A percentile compares a stretch with the other conserved stretches of the same genome.
Evolutionary conservation across 768 basidiomycete genomes (phyloP).

Genomic region (Pholiota molesta): DNA sequence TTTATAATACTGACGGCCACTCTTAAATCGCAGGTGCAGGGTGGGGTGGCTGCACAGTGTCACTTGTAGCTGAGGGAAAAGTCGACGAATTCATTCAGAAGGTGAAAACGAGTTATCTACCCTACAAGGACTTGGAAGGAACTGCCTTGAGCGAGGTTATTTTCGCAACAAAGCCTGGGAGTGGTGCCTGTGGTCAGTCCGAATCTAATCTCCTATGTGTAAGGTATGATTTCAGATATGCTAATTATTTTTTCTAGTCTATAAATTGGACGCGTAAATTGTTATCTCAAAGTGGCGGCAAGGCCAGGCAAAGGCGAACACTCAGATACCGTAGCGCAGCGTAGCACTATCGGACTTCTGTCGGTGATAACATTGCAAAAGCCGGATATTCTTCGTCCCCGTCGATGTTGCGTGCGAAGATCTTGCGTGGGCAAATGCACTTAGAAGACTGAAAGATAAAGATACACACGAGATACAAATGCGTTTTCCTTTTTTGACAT

Average conservation of each 20-base stretch:
- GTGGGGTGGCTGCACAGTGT: conserved; percentile 92
- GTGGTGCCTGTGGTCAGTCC: conserved; percentile 75
- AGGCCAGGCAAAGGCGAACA: neutral
- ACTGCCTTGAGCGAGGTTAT: conserved; percentile 66
- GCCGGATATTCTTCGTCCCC: neutral
- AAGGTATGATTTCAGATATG: neutral
- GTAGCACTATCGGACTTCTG: neutral
- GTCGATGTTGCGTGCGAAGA: neutral
- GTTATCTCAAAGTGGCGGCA: neutral
- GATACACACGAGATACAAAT: neutral
- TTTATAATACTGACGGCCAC: neutral
- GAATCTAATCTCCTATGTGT: neutral
- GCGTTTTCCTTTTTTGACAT: neutral
- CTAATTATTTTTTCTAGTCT: neutral
- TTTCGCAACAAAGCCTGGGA: conserved; percentile 84
- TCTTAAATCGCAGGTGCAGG: conserved; percentile 62
- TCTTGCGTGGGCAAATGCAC: neutral
- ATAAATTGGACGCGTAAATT: neutral
- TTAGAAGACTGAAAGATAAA: neutral
- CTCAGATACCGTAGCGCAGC: neutral
- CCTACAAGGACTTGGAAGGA: conserved; percentile 63
- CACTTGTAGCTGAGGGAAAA: conserved; percentile 66
- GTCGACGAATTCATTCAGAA: conserved; percentile 67
- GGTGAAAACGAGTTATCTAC: conserved; percentile 60
- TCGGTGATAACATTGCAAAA: neutral